Evolutionary conservation across 192 early-diverging fungal genomes (phyloP).

Genomic region (Coemansia asiatica): DNA sequence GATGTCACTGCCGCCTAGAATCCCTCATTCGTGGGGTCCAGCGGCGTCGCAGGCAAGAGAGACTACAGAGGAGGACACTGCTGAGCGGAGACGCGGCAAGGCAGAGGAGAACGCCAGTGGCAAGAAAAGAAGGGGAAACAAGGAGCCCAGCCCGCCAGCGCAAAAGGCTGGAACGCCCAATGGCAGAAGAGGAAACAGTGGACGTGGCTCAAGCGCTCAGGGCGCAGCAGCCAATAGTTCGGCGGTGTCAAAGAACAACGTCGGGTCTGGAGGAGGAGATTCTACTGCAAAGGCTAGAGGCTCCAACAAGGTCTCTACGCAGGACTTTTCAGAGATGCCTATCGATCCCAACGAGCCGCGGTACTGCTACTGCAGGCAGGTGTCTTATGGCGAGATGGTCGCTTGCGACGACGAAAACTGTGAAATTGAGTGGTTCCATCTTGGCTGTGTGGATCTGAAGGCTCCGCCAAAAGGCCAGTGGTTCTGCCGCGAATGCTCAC

Average conservation of each 20-base stretch:
- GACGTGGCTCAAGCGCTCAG: not conserved
- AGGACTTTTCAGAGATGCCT: slow-evolving; percentile 62
- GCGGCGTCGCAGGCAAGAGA: slow-evolving; percentile 1
- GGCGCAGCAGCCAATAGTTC: not conserved
- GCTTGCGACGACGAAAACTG: slow-evolving; percentile 90
- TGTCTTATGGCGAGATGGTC: slow-evolving; percentile 98
- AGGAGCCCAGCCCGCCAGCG: slow-evolving; percentile 2
- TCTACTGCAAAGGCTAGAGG: slow-evolving; percentile 6
- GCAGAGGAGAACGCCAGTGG: not conserved
- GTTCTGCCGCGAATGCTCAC: slow-evolving; percentile 85
- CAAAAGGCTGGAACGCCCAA: slow-evolving; percentile 23
- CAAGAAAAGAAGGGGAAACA: not conserved
- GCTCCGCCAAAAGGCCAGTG: slow-evolving; percentile 90
- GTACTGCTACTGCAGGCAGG: slow-evolving; percentile 95
- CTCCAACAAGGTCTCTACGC: slow-evolving; percentile 18
- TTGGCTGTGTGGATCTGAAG: slow-evolving; percentile 86
- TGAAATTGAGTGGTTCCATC: slow-evolving; percentile 98
- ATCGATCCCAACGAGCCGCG: slow-evolving; percentile 96
- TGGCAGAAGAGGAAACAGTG: slow-evolving; percentile 14
- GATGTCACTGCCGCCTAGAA: slow-evolving; percentile 59
- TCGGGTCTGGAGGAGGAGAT: not conserved
- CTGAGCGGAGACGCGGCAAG: not conserved
- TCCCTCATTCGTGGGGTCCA: slow-evolving; percentile 40
- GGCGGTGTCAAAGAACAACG: not conserved
- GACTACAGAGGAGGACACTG: slow-evolving; percentile 8